These are phyloP conservation scores for Acrocalymma vagum DNA, from an alignment of 2,329 filamentous ascomycete species.

Conservation along the genomic window DNA sequence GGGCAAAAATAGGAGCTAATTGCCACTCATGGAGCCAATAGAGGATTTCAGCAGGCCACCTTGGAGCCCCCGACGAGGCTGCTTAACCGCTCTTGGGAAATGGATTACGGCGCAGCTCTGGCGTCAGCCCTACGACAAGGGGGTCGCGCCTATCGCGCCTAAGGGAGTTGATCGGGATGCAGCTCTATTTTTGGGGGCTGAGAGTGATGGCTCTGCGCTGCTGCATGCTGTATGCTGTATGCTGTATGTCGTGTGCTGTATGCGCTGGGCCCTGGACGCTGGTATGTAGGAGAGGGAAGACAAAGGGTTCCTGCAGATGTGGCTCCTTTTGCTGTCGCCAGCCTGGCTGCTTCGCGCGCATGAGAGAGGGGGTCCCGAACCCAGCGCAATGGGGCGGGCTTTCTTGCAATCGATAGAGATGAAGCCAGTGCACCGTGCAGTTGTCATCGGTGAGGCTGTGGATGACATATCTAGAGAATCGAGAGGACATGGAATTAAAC, in stretches of 20 bases:
- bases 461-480: no score
- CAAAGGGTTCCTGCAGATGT: conserved; percentile 16
- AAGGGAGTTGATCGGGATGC: conserved; percentile 14
- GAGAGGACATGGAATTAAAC: no score
- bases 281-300: conserved; percentile 1
- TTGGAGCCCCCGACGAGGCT: no score
- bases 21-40: conserved; percentile 5
- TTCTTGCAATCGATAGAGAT: no score
- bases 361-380: no score
- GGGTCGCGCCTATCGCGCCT: conserved; percentile 37
- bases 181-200: conserved; percentile 38
- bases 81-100: conserved; percentile 17
- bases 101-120: conserved; percentile 24
- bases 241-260: conserved; percentile 1
- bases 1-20: conserved; percentile 1
- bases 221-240: conserved; percentile 18
- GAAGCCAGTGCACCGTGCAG: no score
- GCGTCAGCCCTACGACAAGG: conserved; percentile 34
- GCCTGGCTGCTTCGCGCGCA: no score
- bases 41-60: conserved; percentile 3
- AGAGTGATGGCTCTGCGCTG: conserved; percentile 3
- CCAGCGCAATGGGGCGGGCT: no score
- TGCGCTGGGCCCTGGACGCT: not conserved
- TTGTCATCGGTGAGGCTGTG: no score
- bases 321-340: no score